phyloP scores from a whole-genome alignment of 2,329 filamentous ascomycete species.

The Aspergillus ibericus region DNA sequence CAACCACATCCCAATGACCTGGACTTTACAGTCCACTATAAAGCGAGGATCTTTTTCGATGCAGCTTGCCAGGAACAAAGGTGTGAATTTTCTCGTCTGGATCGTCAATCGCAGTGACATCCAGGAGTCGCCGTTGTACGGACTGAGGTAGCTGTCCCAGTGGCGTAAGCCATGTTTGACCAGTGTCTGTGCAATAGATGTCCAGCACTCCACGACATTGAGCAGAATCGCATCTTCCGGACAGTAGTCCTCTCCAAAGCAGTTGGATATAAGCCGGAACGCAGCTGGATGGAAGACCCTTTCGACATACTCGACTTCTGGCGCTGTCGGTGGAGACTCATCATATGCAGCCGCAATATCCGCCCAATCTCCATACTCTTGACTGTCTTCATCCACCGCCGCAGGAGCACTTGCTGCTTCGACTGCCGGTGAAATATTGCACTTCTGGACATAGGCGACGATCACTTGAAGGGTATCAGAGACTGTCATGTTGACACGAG shows the following conservation, averaged over 20 bases:
- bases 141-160: constrained; percentile 59
- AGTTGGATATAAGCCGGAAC: constrained; percentile 58
- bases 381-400: constrained; percentile 58
- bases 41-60: constrained; percentile 44
- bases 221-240: constrained; percentile 56
- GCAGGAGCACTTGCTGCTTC: constrained; percentile 20
- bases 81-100: constrained; percentile 50
- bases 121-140: constrained; percentile 55
- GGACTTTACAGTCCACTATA: constrained; percentile 47
- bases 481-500: constrained; percentile 48
- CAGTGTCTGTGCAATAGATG: constrained; percentile 48
- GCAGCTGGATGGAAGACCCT: constrained; percentile 51
- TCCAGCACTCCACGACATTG: constrained; percentile 57
- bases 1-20: constrained; percentile 57
- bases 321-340: constrained; percentile 21
- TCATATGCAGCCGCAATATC: constrained; percentile 52
- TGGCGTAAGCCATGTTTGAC: constrained; percentile 49
- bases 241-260: constrained; percentile 59
- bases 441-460: constrained; percentile 41
- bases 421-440: constrained; percentile 21
- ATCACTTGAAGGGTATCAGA: constrained; percentile 53
- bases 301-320: constrained; percentile 37
- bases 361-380: constrained; percentile 63
- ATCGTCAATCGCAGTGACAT: constrained; percentile 46
- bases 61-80: constrained; percentile 48